Evolutionary conservation across 2,329 filamentous ascomycete species (phyloP).

Genomic region (Colletotrichum sp.): DNA sequence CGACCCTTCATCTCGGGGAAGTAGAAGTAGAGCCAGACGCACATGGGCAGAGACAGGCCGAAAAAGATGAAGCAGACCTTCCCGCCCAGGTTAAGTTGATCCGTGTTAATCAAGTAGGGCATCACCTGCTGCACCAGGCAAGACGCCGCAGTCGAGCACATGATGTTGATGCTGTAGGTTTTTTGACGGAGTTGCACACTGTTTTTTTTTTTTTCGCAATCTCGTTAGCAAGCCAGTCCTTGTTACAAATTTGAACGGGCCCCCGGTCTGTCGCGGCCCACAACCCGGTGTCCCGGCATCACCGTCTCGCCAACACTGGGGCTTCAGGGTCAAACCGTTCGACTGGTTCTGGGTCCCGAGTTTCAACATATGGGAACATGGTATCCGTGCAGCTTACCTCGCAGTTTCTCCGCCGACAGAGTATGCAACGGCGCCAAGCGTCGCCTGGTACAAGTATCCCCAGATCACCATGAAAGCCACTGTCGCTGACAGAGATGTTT

Average conservation of each 20-base stretch:
- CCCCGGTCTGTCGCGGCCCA: slow-evolving; percentile 45
- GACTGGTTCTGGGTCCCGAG: neutral
- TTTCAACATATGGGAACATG: neutral
- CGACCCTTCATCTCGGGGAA: slow-evolving; percentile 22
- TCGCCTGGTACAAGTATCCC: slow-evolving; percentile 33
- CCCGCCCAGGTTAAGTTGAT: slow-evolving; percentile 34
- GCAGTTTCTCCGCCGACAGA: slow-evolving; percentile 34
- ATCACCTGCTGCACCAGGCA: slow-evolving; percentile 33
- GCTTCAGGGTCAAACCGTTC: neutral
- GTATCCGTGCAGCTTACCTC: slow-evolving; percentile 12
- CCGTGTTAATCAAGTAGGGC: slow-evolving; percentile 33
- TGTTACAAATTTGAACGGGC: slow-evolving; percentile 65
- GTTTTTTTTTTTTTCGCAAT: slow-evolving; percentile 66
- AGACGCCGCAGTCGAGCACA: slow-evolving; percentile 32
- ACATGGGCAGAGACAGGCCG: slow-evolving; percentile 31
- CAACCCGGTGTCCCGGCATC: neutral
- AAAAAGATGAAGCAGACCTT: slow-evolving; percentile 38
- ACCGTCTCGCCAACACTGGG: neutral
- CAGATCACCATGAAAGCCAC: slow-evolving; percentile 33
- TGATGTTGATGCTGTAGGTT: slow-evolving; percentile 37
- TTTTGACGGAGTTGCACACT: slow-evolving; percentile 33
- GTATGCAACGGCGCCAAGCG: slow-evolving; percentile 32
- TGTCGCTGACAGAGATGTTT: slow-evolving; percentile 24
- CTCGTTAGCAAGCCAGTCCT: slow-evolving; percentile 71
- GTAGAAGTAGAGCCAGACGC: slow-evolving; percentile 20